These are phyloP conservation scores for Trichoderma gamsii DNA, from an alignment of 495 filamentous ascomycete genomes.

Conservation along the genomic window DNA sequence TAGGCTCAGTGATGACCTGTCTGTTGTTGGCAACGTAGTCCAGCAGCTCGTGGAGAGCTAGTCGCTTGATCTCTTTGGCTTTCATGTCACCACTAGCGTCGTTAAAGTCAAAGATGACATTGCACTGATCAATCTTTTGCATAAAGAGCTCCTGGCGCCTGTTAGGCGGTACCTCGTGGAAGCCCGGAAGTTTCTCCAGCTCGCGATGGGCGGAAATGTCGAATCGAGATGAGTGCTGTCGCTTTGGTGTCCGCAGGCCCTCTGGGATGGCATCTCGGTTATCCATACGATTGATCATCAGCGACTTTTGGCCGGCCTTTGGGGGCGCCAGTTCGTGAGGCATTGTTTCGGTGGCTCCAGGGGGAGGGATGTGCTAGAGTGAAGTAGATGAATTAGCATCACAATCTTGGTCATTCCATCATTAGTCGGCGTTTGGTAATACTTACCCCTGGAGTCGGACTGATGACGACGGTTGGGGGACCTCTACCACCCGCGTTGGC, in stretches of 20 bases:
- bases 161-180: slow-evolving; percentile 95
- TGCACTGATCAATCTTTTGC: slow-evolving; percentile 99
- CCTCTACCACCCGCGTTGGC: slow-evolving; percentile 63
- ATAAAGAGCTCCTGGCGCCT: slow-evolving; percentile 96
- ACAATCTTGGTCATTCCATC: slow-evolving; percentile 16
- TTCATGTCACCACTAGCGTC: slow-evolving; percentile 98
- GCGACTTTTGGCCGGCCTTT: slow-evolving; percentile 75
- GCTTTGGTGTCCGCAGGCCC: slow-evolving; percentile 87
- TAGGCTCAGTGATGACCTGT: slow-evolving; percentile 95
- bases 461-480: slow-evolving; percentile 89
- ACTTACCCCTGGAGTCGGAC: slow-evolving; percentile 89
- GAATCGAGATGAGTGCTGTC: slow-evolving; percentile 95
- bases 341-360: slow-evolving; percentile 95
- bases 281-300: slow-evolving; percentile 85
- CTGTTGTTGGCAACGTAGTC: slow-evolving; percentile 99
- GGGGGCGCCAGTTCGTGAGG: slow-evolving; percentile 94
- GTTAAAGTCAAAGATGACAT: slow-evolving; percentile 99
- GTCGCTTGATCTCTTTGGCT: slow-evolving; percentile 98
- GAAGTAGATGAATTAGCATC: slow-evolving; percentile 14
- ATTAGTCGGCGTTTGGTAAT: slow-evolving; percentile 1
- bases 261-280: slow-evolving; percentile 94
- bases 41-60: slow-evolving; percentile 92
- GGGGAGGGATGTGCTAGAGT: slow-evolving; percentile 79
- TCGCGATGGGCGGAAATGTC: slow-evolving; percentile 96
- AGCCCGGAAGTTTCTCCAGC: slow-evolving; percentile 95